Conservation (phyloP, 345 rosid species). For the Melaleuca quinquenervia region DNA sequence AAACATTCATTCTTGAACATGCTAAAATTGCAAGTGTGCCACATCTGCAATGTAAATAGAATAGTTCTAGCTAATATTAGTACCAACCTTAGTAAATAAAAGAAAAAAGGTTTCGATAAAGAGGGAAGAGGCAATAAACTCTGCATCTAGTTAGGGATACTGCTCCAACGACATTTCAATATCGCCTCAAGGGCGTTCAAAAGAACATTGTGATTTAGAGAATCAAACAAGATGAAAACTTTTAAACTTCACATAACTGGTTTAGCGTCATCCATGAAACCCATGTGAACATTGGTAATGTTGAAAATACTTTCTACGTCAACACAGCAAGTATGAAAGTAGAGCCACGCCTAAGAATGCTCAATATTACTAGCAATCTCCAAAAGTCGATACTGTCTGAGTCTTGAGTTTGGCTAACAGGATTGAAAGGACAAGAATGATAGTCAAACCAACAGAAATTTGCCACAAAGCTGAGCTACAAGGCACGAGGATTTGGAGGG, state of each 20-base stretch:
- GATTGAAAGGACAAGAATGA: background rate
- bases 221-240: background rate
- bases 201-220: background rate
- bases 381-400: background rate
- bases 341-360: background rate
- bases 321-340: background rate
- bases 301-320: background rate
- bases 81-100: background rate
- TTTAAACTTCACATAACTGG: background rate
- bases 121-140: background rate
- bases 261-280: background rate
- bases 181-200: background rate
- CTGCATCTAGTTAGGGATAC: background rate
- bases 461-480: background rate
- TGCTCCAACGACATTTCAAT: background rate
- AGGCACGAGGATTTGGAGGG: background rate
- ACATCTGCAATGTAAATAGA: background rate
- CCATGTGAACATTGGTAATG: background rate
- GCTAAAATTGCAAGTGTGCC: background rate
- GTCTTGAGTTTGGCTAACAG: background rate
- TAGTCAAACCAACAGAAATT: background rate
- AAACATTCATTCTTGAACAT: background rate
- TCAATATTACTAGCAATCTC: background rate
- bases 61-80: background rate
- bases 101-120: background rate